Evolutionary conservation across 108 stramenopile genomes (phyloP).

Genomic region (Skeletonema marinoi): DNA sequence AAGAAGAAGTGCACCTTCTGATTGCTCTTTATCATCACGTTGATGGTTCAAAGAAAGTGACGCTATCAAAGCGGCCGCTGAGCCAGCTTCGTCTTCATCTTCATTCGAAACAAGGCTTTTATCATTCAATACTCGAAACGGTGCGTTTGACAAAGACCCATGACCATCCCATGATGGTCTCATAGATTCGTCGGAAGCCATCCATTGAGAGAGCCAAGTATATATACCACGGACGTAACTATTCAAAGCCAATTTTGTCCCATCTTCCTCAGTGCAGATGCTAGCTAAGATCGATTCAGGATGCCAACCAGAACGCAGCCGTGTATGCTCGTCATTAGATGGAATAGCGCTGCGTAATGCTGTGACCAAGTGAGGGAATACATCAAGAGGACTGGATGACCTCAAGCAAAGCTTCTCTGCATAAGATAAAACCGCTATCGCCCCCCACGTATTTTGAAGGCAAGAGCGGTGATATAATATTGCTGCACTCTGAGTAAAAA

Average conservation of each 20-base stretch:
- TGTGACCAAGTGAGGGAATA: conserved; percentile 62
- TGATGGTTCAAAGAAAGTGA: conserved; percentile 22
- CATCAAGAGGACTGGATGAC: conserved; percentile 43
- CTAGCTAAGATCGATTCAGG: conserved; percentile 76
- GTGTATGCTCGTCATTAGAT: conserved; percentile 52
- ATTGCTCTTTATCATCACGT: background rate
- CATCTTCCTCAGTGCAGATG: conserved; percentile 64
- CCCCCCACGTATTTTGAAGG: conserved; percentile 51
- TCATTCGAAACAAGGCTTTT: conserved; percentile 15
- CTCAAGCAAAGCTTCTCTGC: conserved; percentile 8
- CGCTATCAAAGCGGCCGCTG: conserved; percentile 48
- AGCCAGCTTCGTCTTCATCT: conserved; percentile 26
- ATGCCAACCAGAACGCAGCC: conserved; percentile 71
- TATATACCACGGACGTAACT: conserved; percentile 47
- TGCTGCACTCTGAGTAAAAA: conserved; percentile 54
- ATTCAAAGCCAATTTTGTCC: conserved; percentile 56
- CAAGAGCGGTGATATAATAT: conserved; percentile 59
- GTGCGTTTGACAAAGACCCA: conserved; percentile 53
- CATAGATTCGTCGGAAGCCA: conserved; percentile 38
- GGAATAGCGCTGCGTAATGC: conserved; percentile 48
- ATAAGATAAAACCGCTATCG: conserved; percentile 53
- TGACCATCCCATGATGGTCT: conserved; percentile 46
- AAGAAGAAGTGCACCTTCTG: conserved; percentile 22
- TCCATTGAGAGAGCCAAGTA: conserved; percentile 64
- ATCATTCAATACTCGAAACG: conserved; percentile 42